A percentile compares a stretch with the other conserved stretches of the same genome.
These are phyloP conservation scores for Gryganskiella cystojenkinii DNA, from an alignment of 192 early-diverging fungal species.

Conservation along the genomic window DNA sequence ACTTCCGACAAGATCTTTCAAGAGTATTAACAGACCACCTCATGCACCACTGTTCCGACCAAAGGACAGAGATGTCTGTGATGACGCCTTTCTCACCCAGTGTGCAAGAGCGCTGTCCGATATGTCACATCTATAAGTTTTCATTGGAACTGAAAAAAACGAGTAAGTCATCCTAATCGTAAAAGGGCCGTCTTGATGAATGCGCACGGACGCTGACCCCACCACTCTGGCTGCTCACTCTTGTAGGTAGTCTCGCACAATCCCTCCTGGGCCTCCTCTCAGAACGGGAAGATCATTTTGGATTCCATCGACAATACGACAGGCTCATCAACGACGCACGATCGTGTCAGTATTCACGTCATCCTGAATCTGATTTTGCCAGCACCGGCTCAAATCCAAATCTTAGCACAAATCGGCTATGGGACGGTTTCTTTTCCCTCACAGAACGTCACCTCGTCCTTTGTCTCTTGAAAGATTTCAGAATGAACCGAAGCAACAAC, in stretches of 20 bases:
- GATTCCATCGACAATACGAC: constrained; percentile 22
- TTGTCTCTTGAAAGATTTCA: constrained; percentile 36
- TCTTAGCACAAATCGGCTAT: constrained; percentile 30
- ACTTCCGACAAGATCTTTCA: constrained; percentile 20
- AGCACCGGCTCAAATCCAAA: constrained; percentile 30
- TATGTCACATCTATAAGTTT: constrained; percentile 36
- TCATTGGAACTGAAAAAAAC: constrained; percentile 25
- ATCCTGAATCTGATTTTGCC: constrained; percentile 28
- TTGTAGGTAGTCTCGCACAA: constrained; percentile 14
- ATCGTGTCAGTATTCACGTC: constrained; percentile 27
- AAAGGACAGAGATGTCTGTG: constrained; percentile 22
- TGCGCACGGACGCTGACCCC: constrained; percentile 20
- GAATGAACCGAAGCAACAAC: constrained; percentile 15
- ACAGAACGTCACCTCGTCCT: constrained; percentile 22
- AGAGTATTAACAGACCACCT: constrained; percentile 24
- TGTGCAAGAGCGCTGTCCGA: constrained; percentile 24
- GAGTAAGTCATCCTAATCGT: constrained; percentile 22
- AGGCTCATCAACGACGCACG: constrained; percentile 12
- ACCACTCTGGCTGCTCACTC: constrained; percentile 11
- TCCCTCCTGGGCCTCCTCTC: constrained; percentile 29
- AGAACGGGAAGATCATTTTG: constrained; percentile 19
- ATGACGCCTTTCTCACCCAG: constrained; percentile 15
- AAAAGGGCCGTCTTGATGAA: constrained; percentile 16
- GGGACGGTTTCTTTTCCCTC: constrained; percentile 23
- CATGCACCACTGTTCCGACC: constrained; percentile 21